Base-by-base conservation (phyloP, 2,329 filamentous ascomycete species). In the Metarhizium humberi region DNA sequence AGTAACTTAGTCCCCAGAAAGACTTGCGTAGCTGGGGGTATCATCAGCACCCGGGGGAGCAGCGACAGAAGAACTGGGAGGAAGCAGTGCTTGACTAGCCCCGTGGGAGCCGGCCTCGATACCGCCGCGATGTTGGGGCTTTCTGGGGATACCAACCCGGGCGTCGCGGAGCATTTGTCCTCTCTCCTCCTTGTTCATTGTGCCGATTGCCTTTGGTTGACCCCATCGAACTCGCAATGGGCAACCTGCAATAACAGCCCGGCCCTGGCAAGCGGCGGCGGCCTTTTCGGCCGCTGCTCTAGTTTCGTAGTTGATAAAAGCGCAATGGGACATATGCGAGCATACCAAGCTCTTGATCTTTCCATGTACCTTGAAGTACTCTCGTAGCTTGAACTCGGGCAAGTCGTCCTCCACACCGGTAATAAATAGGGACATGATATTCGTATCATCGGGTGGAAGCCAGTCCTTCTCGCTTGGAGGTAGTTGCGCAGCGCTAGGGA, bases 391-490 rank as follows among this genome's bases (percentile, higher is more conserved):
- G 71, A 92, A 86, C 71, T 99, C 94, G 2, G 92, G 92, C 6
- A 99, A 78, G 65, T 99, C 94, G 67, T 99, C 94, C 70, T 99
- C 94, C 2, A 99, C 85, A 8, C 94, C 95, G 0, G 92, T 96
- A 34, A 97, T 81, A 66, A 99, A 99, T 0, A 99, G 80, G 0
- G 92, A 96, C 64, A 90, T 95, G 67, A 99, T 87, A 57, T 89
- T 94, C 55, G 77, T 81, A 66, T 99, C 92, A 3, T 82, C 75
- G 0, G 94, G 95, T 0, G 94, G 94, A 2, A 86, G 71, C 72
- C 92, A 95, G 71, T 99, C 94, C 66, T 90, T 85, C 0, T 88
- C 87, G 16, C 85, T 86, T 0, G 91, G 90, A 3, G 91, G 90
- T 38, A 92, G 72, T 61, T 91, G 84, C 14, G 88, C 83, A 10